Base-by-base conservation (phyloP, 2,329 filamentous ascomycete species). In the Aspergillus sp. region DNA sequence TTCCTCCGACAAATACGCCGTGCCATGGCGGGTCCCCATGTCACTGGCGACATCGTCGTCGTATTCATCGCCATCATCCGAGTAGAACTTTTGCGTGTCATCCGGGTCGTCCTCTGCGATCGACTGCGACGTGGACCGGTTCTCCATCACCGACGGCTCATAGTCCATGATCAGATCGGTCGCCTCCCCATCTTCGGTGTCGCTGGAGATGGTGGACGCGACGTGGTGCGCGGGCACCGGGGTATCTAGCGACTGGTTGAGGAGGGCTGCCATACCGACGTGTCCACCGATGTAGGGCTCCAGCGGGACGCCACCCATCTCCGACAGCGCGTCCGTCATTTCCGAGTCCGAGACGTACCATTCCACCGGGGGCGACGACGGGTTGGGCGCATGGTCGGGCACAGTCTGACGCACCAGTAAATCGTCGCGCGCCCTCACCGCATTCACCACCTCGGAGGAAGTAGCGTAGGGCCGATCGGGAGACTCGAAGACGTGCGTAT, bases 11-110 rank as follows among this genome's bases (percentile, higher is more conserved):
- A 65, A 42, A 8, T 50, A 25, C 3, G 38, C 52, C 2, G 38
- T 50, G n/a, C 44, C 52, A 15, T 58, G 44, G 11, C 51, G 42
- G 27, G 27, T 21, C 3, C 57, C 60, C 8, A 62, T 48, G 19
- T 62, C 48, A 2, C 64, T 41, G 17, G 49, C 48, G 8, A 39
- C 27, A 41, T 49, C 57, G 11, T 65, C 64, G 21, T 66, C 65
- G 32, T 60, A 54, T 8, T 63, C 64, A 51, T 66, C 64, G 25
- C 68, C 69, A 23, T 70, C 65, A 30, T 70, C 71, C 0, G 68
- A 66, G 57, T 76, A 75, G 19, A 76, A 75, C 32, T 65, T 70
- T 21, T 70, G 63, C n/a, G 71, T 69, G 41, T 76, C 71, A 44
- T 74, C 71, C 6, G 69, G 61, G 17, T 75, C 72, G 25, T 71